phyloP scores from a whole-genome alignment of 495 filamentous ascomycete species.

The Talaromyces proteolyticus region DNA sequence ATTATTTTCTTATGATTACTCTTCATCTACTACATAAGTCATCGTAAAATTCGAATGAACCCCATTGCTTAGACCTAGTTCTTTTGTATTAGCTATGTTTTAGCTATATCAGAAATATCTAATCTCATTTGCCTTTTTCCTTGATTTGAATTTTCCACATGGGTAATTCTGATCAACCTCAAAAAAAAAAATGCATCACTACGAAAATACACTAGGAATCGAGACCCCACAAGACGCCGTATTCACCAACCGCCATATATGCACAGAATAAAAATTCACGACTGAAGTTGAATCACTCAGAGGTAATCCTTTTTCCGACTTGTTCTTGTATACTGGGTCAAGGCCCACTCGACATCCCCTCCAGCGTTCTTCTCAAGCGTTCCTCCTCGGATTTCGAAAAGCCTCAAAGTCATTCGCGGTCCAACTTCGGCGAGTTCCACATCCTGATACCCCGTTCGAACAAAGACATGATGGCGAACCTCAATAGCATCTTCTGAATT shows the following conservation, averaged over 20 bases:
- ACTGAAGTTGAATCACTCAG: constrained; percentile 28
- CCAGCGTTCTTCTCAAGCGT: constrained; percentile 85
- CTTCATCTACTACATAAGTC: too few species aligned
- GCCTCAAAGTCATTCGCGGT: constrained; percentile 90
- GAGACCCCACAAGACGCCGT: background rate
- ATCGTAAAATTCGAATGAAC: too few species aligned
- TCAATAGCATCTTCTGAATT: constrained; percentile 95
- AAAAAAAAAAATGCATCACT: background rate
- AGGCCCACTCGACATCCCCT: constrained; percentile 93
- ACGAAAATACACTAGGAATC: background rate
- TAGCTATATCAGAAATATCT: too few species aligned
- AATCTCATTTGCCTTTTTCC: too few species aligned
- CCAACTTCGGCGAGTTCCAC: constrained; percentile 95
- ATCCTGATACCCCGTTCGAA: constrained; percentile 76
- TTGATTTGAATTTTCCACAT: background rate
- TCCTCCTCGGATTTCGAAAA: constrained; percentile 92
- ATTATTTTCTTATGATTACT: too few species aligned
- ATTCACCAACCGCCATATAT: constrained; percentile 2
- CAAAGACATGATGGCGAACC: constrained; percentile 75
- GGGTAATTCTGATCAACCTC: background rate
- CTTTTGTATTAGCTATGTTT: too few species aligned
- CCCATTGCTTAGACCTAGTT: too few species aligned
- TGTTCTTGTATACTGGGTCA: constrained; percentile 92
- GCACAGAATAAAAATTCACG: background rate
- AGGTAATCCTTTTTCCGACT: constrained; percentile 90